Evolutionary conservation across 129 eudicot genomes (phyloP).

Genomic region (Chrysanthemum lavandulifolium): DNA sequence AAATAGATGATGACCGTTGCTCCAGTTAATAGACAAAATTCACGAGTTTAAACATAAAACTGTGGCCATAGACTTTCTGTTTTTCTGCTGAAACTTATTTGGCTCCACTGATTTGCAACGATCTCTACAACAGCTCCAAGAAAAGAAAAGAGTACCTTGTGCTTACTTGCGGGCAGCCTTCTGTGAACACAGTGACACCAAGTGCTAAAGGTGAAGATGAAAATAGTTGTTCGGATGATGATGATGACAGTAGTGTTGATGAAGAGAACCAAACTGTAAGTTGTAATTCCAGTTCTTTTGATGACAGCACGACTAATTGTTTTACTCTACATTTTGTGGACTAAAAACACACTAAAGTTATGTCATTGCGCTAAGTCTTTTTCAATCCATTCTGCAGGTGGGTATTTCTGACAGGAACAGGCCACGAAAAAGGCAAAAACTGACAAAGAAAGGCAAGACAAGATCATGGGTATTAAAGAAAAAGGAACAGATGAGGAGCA

Average conservation of each 20-base stretch:
- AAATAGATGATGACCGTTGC: background rate
- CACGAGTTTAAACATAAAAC: too few species aligned
- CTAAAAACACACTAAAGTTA: background rate
- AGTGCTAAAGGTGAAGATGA: constrained; percentile 70
- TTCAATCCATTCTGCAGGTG: constrained; percentile 43
- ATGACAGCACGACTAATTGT: too few species aligned
- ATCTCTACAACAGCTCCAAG: constrained; percentile 60
- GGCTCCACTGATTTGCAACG: background rate
- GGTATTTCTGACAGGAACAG: constrained; percentile 80
- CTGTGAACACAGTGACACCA: constrained; percentile 60
- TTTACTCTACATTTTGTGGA: background rate
- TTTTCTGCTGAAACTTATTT: background rate
- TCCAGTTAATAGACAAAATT: too few species aligned
- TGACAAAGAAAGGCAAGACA: constrained; percentile 69
- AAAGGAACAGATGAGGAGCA: constrained; percentile 82
- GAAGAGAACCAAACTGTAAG: constrained; percentile 78
- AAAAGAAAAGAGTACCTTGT: constrained; percentile 92
- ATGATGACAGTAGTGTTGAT: constrained; percentile 67
- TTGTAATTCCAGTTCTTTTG: background rate
- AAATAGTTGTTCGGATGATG: constrained; percentile 73
- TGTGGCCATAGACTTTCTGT: background rate
- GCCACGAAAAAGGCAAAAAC: constrained; percentile 77
- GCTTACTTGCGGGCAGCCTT: constrained; percentile 87
- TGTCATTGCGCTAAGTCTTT: background rate
- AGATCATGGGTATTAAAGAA: constrained; percentile 73